Conservation (phyloP, 108 stramenopile species). For the Mayamaea pseudoterrestris region DNA sequence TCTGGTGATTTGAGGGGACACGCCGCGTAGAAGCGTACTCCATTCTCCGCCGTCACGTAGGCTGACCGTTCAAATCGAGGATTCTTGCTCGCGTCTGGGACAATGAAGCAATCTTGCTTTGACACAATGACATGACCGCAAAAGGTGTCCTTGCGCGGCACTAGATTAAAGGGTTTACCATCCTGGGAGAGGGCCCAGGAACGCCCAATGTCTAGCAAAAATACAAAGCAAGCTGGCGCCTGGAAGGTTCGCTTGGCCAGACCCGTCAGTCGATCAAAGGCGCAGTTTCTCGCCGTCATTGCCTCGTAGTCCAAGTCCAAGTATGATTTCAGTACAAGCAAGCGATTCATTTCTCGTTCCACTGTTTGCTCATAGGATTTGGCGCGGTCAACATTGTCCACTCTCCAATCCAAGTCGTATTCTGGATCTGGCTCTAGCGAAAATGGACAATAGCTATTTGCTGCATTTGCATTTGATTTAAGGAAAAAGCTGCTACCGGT, state of each 20-base stretch:
- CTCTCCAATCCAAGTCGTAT: too few species aligned
- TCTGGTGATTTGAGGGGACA: constrained; percentile 60
- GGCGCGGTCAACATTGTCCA: too few species aligned
- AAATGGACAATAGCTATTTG: too few species aligned
- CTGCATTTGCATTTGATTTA: too few species aligned
- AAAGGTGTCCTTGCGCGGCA: neutral
- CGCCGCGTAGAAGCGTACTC: constrained; percentile 79
- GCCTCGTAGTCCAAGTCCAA: constrained; percentile 34
- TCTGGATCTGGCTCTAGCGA: too few species aligned
- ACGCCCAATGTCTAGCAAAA: neutral
- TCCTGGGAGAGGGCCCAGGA: neutral
- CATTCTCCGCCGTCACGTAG: constrained; percentile 49
- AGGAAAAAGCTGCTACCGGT: too few species aligned
- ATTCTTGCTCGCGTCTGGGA: constrained; percentile 54
- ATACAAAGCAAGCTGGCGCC: constrained; percentile 45
- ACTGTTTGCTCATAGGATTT: constrained; percentile 21
- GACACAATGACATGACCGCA: constrained; percentile 2
- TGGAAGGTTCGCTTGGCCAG: constrained; percentile 37
- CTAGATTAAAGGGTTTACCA: neutral
- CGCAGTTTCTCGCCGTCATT: constrained; percentile 25
- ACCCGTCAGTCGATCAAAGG: constrained; percentile 37
- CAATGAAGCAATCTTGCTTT: constrained; percentile 29
- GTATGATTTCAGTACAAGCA: constrained; percentile 48
- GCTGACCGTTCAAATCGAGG: constrained; percentile 44
- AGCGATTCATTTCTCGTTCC: constrained; percentile 41